A percentile compares a stretch with the other conserved stretches of the same genome.
phyloP scores from a whole-genome alignment of 1,284 basidiomycete genomes.

The Wallemia hederae region DNA sequence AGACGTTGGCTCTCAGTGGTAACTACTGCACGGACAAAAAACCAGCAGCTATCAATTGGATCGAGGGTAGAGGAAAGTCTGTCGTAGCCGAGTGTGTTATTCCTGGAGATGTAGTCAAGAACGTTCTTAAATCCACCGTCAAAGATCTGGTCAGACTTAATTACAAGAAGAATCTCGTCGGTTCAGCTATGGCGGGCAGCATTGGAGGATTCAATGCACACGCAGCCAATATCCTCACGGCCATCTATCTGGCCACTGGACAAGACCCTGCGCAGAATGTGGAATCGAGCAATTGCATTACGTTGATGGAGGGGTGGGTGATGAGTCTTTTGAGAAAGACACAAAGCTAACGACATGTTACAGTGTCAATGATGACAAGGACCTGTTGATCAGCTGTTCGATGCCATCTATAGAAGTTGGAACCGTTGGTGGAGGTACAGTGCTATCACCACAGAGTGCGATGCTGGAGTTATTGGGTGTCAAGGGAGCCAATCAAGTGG shows the following conservation, averaged over 20 bases:
- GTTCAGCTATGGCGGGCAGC: conserved; percentile 88
- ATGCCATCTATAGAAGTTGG: conserved; percentile 95
- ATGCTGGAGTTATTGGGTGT: conserved; percentile 78
- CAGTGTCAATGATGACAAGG: conserved; percentile 61
- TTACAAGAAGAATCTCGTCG: conserved; percentile 89
- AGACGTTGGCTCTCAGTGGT: conserved; percentile 71
- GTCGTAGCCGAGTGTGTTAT: conserved; percentile 88
- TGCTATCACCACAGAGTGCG: conserved; percentile 59
- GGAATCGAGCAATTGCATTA: conserved; percentile 94
- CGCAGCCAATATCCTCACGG: conserved; percentile 88
- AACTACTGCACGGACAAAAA: conserved; percentile 99
- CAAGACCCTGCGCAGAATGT: conserved; percentile 99
- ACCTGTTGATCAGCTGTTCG: conserved; percentile 65
- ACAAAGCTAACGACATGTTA: too few relatives aligned
- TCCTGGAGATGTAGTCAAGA: conserved; percentile 60
- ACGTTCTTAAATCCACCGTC: conserved; percentile 85
- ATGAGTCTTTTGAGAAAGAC: neutral
- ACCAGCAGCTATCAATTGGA: conserved; percentile 98
- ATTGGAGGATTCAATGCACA: conserved; percentile 98
- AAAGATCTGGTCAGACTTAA: conserved; percentile 72
- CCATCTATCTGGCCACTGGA: conserved; percentile 81
- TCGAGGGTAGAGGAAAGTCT: conserved; percentile 90
- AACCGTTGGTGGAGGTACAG: conserved; percentile 83
- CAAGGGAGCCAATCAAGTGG: conserved; percentile 49
- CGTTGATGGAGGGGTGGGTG: conserved; percentile 82